Evolutionary conservation across 2,329 filamentous ascomycete genomes (phyloP).

Genomic region (Alternaria panax): DNA sequence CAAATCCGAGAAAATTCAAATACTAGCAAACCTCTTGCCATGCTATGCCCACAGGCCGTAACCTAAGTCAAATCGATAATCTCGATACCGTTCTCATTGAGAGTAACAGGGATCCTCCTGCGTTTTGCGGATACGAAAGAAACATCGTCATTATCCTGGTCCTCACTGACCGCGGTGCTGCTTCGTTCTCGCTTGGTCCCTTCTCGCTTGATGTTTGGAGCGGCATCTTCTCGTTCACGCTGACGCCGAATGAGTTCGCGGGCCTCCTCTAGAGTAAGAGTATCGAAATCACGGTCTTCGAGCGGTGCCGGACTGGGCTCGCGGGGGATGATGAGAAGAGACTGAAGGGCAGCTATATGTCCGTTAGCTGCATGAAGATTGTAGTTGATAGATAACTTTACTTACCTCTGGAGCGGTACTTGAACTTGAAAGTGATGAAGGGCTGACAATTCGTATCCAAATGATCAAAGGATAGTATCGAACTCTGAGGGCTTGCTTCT

Average conservation of each 20-base stretch:
- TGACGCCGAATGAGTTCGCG: constrained; percentile 27
- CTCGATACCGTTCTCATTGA: constrained; percentile 25
- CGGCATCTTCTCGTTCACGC: constrained; percentile 8
- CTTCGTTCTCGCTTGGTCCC: constrained; percentile 20
- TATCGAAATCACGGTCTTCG: constrained; percentile 22
- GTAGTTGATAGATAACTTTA: not conserved
- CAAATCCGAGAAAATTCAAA: not conserved
- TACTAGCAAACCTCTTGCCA: not conserved
- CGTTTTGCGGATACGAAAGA: constrained; percentile 22
- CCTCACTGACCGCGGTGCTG: not conserved
- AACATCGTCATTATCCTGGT: constrained; percentile 13
- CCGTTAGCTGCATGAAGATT: no score
- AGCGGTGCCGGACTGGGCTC: constrained; percentile 33
- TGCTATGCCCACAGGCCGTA: not conserved
- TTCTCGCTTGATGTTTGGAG: constrained; percentile 14
- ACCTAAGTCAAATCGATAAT: constrained; percentile 29
- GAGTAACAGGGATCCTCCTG: not conserved
- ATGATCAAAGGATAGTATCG: no score
- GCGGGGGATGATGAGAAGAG: constrained; percentile 42
- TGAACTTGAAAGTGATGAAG: constrained; percentile 18
- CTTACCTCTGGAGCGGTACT: constrained; percentile 29
- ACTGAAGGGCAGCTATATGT: constrained; percentile 35
- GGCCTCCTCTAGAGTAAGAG: constrained; percentile 23
- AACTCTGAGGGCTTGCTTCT: no score
- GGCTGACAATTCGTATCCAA: no score